phyloP scores from a whole-genome alignment of 2,329 filamentous ascomycete genomes.

The Cladosporium sp. region DNA sequence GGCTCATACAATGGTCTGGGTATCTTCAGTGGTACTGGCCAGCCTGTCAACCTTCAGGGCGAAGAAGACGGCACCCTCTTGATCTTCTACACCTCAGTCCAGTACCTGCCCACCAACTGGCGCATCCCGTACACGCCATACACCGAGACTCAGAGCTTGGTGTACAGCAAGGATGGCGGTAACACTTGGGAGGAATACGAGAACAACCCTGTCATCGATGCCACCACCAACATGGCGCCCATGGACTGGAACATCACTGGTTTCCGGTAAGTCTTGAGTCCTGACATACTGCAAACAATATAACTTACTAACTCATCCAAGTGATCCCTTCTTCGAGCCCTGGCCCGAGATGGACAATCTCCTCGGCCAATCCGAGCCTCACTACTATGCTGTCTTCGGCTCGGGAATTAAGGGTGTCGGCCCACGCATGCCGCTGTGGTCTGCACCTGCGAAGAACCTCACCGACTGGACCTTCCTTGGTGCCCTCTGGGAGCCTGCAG shows the following conservation, averaged over 20 bases:
- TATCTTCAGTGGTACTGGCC: constrained; percentile 54
- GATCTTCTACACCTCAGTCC: constrained; percentile 51
- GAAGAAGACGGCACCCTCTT: constrained; percentile 49
- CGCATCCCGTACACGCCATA: constrained; percentile 44
- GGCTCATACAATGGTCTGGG: constrained; percentile 52
- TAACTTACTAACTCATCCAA: neutral
- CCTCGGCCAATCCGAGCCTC: constrained; percentile 43
- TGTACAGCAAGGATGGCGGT: constrained; percentile 48
- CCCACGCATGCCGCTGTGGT: constrained; percentile 50
- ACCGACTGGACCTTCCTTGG: constrained; percentile 51
- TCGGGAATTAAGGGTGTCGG: constrained; percentile 51
- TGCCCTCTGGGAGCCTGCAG: constrained; percentile 47
- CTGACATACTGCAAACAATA: no score
- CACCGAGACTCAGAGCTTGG: constrained; percentile 50
- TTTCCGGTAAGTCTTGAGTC: constrained; percentile 28
- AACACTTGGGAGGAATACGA: constrained; percentile 49
- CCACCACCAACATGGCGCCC: constrained; percentile 37
- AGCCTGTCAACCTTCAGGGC: constrained; percentile 51
- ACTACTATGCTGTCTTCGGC: constrained; percentile 49
- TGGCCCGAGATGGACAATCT: constrained; percentile 45
- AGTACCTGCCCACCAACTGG: constrained; percentile 49
- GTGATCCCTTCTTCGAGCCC: constrained; percentile 39
- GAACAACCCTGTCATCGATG: constrained; percentile 48
- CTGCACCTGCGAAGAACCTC: constrained; percentile 45
- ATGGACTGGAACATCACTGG: constrained; percentile 49